Evolutionary conservation across 192 early-diverging fungal species (phyloP).

Genomic region (Gigaspora rosea): DNA sequence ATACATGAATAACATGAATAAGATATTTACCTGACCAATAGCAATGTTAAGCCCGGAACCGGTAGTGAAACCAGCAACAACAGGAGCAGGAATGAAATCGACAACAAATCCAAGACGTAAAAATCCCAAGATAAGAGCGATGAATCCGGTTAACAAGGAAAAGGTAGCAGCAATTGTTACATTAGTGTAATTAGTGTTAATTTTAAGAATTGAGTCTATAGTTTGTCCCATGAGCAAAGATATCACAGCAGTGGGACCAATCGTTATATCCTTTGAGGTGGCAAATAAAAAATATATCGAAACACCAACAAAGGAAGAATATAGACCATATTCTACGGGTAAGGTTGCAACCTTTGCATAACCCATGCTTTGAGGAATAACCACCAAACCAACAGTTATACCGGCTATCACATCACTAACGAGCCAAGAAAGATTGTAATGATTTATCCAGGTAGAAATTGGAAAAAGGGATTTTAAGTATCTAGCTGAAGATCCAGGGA

Average conservation of each 20-base stretch:
- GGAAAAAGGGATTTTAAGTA: constrained; percentile 24
- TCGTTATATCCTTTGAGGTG: constrained; percentile 74
- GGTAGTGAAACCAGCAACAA: constrained; percentile 86
- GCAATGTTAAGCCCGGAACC: constrained; percentile 81
- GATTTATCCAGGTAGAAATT: constrained; percentile 11
- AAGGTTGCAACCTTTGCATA: constrained; percentile 74
- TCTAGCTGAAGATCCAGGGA: not conserved
- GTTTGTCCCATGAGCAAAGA: constrained; percentile 21
- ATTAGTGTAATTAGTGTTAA: not conserved
- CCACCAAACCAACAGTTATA: constrained; percentile 71
- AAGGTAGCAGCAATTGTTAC: constrained; percentile 54
- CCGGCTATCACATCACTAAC: constrained; percentile 65
- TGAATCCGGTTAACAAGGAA: constrained; percentile 75
- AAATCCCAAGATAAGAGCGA: constrained; percentile 73
- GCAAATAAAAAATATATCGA: constrained; percentile 71
- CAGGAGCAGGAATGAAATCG: constrained; percentile 83
- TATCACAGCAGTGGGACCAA: constrained; percentile 61
- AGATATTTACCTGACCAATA: constrained; percentile 60
- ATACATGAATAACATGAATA: not conserved
- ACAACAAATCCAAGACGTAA: constrained; percentile 84
- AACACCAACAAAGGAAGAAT: constrained; percentile 66
- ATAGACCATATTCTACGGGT: constrained; percentile 74
- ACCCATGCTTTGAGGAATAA: constrained; percentile 70
- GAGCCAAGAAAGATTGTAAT: constrained; percentile 47
- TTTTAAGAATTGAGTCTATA: not conserved